phyloP scores from a whole-genome alignment of 768 basidiomycete species.

The Mycena pura region DNA sequence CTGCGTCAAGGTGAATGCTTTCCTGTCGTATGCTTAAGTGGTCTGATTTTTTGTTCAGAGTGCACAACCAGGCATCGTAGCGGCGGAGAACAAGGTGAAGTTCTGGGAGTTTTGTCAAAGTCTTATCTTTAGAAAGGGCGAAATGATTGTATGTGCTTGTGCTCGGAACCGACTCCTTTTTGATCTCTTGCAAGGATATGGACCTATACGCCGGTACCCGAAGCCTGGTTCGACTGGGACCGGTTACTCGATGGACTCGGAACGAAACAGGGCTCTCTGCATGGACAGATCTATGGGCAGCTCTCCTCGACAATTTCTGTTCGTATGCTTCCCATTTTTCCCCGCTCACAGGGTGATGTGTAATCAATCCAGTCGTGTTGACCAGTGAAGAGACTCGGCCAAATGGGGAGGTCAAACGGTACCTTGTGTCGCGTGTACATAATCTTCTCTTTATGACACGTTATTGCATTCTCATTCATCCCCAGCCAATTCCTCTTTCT shows the following conservation, averaged over 20 bases:
- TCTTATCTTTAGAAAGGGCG: constrained; percentile 75
- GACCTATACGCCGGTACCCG: constrained; percentile 81
- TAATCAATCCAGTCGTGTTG: constrained; percentile 60
- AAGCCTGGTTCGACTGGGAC: constrained; percentile 71
- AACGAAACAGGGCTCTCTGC: constrained; percentile 71
- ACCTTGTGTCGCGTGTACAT: constrained; percentile 72
- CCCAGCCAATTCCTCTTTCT: constrained; percentile 79
- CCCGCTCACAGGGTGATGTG: constrained; percentile 5
- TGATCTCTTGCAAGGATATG: constrained; percentile 64
- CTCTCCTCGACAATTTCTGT: constrained; percentile 82
- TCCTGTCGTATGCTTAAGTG: not conserved
- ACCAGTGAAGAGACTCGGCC: constrained; percentile 64
- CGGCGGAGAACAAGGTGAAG: constrained; percentile 90
- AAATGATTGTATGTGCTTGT: constrained; percentile 70
- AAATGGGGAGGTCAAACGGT: constrained; percentile 54
- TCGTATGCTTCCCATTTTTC: constrained; percentile 31
- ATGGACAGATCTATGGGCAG: constrained; percentile 74
- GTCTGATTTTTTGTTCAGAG: constrained; percentile 40
- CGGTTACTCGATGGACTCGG: constrained; percentile 64
- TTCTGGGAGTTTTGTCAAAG: constrained; percentile 84
- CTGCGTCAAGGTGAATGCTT: constrained; percentile 59
- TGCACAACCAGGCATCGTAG: constrained; percentile 89
- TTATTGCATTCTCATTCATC: not conserved
- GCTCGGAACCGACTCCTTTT: not conserved
- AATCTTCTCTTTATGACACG: not conserved